Evolutionary conservation across 495 filamentous ascomycete species (phyloP), one percentile per base, ranked within the genome.

Genomic region (Hypomontagnella submonticulosa): DNA sequence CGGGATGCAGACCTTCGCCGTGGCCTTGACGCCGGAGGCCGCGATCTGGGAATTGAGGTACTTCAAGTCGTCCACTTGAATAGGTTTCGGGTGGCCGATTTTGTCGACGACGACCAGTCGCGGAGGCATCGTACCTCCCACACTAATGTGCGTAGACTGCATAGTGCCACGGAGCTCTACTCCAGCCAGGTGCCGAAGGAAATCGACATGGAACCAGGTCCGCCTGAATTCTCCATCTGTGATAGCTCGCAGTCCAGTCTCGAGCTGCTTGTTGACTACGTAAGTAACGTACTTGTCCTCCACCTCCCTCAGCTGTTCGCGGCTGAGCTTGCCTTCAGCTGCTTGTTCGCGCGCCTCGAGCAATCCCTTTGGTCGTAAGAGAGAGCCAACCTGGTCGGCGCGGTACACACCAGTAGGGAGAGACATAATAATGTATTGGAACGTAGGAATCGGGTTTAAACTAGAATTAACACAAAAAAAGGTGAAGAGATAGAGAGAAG

Each of bases 141-240:
- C 63, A 40, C 73, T 75, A 46, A 75, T 62, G 54, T 82, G 77
- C 27, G 79, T 81, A n/a, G 77, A 79, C 15, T 72, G 60, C 61
- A 82, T 52, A 56, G 62, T 67, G 48, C 80, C 80, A 43, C 73
- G 73, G 51, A 75, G 74, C 73, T 80, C 77, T 64, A 82, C 70
- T 34, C 80, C 79, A 19, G 67, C 67, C 6, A 82, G 51, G 58
- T 79, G 74, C 65, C 77, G 73, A 33, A 82, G 67, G 68, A 82
- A 82, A 62, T 82, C 80, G 38, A 82, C 79, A 65, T 82, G 80
- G 70, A 82, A 82, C 71, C 71, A 82, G 32, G 62, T 67, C 49
- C 87, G 78, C 63, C 87, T 82, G 72, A 89, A 91, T 74, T 92
- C 90, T 69, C 90, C 89, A 77, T 92, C 89, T 11, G 88, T 87